These are phyloP conservation scores for Colletotrichum navitas DNA, from an alignment of 2,329 filamentous ascomycete species.

Conservation along the genomic window DNA sequence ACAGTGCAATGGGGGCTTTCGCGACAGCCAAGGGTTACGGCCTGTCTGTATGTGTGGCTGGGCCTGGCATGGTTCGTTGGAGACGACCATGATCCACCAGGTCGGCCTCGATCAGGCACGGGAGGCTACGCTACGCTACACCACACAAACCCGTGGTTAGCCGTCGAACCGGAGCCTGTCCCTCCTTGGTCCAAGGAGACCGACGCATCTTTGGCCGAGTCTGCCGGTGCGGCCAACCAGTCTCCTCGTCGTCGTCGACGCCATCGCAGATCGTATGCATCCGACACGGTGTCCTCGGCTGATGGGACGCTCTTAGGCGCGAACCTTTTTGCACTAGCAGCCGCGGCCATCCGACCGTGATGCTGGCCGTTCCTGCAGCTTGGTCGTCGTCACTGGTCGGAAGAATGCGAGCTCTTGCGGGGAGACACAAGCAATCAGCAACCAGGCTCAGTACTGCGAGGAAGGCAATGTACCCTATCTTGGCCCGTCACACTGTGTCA, in stretches of 20 bases:
- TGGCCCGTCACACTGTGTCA: slow-evolving; percentile 22
- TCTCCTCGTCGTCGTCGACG: slow-evolving; percentile 8
- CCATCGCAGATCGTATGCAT: slow-evolving; percentile 23
- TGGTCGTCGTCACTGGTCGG: slow-evolving; percentile 32
- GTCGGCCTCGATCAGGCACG: not conserved
- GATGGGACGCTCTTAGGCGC: not conserved
- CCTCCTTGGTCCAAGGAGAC: slow-evolving; percentile 8
- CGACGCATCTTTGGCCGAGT: slow-evolving; percentile 25
- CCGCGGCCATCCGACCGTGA: not conserved
- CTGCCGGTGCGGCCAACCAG: slow-evolving; percentile 5
- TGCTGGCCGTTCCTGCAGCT: slow-evolving; percentile 38
- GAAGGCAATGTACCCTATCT: not conserved
- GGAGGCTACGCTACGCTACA: not conserved
- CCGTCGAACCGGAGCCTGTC: slow-evolving; percentile 26
- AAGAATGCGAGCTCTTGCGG: slow-evolving; percentile 10
- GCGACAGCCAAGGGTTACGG: not conserved
- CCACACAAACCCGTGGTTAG: slow-evolving; percentile 1
- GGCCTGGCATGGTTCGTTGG: not conserved
- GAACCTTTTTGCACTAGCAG: not conserved
- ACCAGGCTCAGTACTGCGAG: not conserved
- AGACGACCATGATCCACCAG: slow-evolving; percentile 11
- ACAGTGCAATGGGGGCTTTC: slow-evolving; percentile 2
- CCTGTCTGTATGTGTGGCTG: slow-evolving; percentile 4
- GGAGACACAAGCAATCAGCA: slow-evolving; percentile 13
- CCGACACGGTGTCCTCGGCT: slow-evolving; percentile 28